Percentiles rank a stretch among this genome's conserved stretches.
Evolutionary conservation across 495 filamentous ascomycete species (phyloP).

Genomic region (Friedmanniomyces endolithicus): DNA sequence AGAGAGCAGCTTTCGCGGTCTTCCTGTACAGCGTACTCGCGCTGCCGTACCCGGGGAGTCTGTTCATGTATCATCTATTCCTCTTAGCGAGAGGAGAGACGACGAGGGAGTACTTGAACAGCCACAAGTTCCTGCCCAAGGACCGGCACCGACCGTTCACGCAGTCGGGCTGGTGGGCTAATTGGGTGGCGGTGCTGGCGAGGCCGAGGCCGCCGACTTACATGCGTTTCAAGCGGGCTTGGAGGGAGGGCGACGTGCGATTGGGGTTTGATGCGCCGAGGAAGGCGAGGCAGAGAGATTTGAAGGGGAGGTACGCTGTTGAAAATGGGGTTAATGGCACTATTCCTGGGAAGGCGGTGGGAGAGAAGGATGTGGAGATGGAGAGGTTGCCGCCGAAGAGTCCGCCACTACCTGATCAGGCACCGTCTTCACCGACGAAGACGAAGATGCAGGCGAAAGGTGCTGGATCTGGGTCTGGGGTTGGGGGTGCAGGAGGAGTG

Average conservation of each 20-base stretch:
- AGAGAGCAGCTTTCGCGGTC: constrained; percentile 78
- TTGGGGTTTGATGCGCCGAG: constrained; percentile 40
- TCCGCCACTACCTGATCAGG: too few species aligned
- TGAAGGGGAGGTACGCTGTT: constrained; percentile 13
- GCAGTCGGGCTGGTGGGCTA: constrained; percentile 61
- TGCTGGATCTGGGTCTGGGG: background rate
- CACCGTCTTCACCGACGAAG: background rate
- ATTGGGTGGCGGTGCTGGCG: constrained; percentile 70
- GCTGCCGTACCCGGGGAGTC: constrained; percentile 67
- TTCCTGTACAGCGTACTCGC: constrained; percentile 67
- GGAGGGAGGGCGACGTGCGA: constrained; percentile 73
- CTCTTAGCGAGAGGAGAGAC: constrained; percentile 84
- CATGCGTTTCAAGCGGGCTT: constrained; percentile 68
- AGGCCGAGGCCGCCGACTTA: constrained; percentile 82
- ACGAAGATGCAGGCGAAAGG: too few species aligned
- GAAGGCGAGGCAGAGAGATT: constrained; percentile 42
- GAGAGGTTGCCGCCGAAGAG: background rate
- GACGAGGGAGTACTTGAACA: constrained; percentile 89
- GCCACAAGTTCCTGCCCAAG: constrained; percentile 81
- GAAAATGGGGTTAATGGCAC: background rate
- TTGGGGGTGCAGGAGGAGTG: background rate
- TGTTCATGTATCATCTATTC: constrained; percentile 82
- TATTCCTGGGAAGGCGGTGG: background rate
- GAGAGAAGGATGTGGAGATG: constrained; percentile 11
- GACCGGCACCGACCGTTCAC: constrained; percentile 87